Conservation (phyloP, 73 alveolate species). For the Symbiodinium natans region DNA sequence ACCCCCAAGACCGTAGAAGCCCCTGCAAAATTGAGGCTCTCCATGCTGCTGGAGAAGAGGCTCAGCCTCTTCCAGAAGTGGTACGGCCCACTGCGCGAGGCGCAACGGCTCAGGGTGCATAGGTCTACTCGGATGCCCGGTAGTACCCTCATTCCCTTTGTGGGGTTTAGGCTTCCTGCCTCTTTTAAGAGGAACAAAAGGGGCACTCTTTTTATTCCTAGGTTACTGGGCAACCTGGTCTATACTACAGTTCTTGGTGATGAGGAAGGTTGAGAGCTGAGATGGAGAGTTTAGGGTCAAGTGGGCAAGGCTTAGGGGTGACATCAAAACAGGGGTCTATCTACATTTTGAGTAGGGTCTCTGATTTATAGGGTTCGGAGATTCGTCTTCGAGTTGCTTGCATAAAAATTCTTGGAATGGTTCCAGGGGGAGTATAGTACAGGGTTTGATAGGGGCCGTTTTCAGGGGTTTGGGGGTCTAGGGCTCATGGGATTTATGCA, state of each 20-base stretch:
- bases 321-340: no score
- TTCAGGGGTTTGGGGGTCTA: neutral
- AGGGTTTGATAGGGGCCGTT: neutral
- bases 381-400: no score
- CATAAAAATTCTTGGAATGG: neutral
- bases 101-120: neutral
- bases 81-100: constrained; percentile 62
- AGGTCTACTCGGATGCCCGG: no score
- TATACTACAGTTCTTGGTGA: neutral
- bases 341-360: no score
- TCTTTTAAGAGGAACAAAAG: no score
- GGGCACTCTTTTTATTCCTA: neutral
- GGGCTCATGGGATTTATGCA: neutral
- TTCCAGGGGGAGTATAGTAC: neutral
- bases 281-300: neutral
- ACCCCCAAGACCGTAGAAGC: no score
- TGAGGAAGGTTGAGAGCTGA: neutral
- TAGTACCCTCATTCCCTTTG: no score
- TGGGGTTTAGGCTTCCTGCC: neutral
- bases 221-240: no score
- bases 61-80: constrained; percentile 39
- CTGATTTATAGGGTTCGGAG: no score
- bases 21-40: constrained; percentile 37
- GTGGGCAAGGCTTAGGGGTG: neutral
- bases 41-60: constrained; percentile 53